Evolutionary conservation across 129 eudicot genomes (phyloP), one percentile per base, ranked within the genome.

Genomic region (Dittrichia graveolens): DNA sequence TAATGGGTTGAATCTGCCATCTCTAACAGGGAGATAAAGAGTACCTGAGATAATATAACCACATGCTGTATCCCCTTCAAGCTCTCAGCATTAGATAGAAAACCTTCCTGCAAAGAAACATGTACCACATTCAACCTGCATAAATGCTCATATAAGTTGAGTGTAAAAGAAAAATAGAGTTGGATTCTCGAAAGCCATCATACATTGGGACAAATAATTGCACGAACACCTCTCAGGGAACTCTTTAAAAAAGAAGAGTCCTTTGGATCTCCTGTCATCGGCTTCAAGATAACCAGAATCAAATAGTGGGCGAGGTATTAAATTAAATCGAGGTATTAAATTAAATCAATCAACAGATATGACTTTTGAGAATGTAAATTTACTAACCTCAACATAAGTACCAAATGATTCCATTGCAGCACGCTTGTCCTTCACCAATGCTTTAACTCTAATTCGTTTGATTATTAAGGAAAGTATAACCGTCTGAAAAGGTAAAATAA

Each of bases 351-450:
- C 6, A 45, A 13, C 44, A 43, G 5, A n/a, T 16, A 56, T 19
- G 57, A 14, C 54, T 65, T 43, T 42, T 55, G 24, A 13, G 61
- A 47, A 49, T 49, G 64, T 60, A 48, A 44, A 18, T 35, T 8
- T 64, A 76, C 83, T 66, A 47, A 94, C 99, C 99, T 94, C 97
- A 73, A 94, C 97, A 75, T 94, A 94, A 79, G 88, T 86, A 54
- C 98, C 98, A 75, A 90, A 94, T 8, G 98, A 91, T 71, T 90
- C 98, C 83, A 85, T 69, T 7, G 98, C 95, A 19, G 87, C 93
- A 35, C 97, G 89, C 53, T 80, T 90, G 78, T 94, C 85, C 88
- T 94, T 94, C 83, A 94, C 98, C 44, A 94, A 65, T 57, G 98
- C 93, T 88, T 90, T 94, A 12, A 94, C 97, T 76, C 96, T 85